A percentile compares a stretch with the other conserved stretches of the same genome.
Evolutionary conservation across 1,139 yeast species (phyloP).

Genomic region (Sugiyamaella paludigena): DNA sequence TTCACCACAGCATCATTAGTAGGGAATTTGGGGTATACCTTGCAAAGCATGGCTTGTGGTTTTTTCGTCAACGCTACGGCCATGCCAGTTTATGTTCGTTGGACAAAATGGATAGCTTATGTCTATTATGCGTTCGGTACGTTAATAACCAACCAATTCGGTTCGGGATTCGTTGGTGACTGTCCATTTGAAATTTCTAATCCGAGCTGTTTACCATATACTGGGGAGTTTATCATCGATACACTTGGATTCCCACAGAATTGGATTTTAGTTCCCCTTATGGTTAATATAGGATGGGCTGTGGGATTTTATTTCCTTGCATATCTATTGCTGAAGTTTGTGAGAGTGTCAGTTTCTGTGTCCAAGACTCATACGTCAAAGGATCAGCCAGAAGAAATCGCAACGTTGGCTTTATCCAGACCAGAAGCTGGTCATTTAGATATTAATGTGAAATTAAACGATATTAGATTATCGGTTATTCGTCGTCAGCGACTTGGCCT

Average conservation of each 20-base stretch:
- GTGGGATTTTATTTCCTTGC: conserved; percentile 55
- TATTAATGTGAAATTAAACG: conserved; percentile 24
- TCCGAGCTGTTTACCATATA: conserved; percentile 41
- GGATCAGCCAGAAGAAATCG: conserved; percentile 8
- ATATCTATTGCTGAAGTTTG: conserved; percentile 41
- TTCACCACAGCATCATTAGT: conserved; percentile 64
- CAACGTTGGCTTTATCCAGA: conserved; percentile 1
- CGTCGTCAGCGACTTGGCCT: conserved; percentile 12
- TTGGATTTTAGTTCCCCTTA: conserved; percentile 69
- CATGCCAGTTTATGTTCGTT: conserved; percentile 82
- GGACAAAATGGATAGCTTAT: conserved; percentile 75
- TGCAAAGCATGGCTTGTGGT: conserved; percentile 79
- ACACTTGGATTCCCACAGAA: conserved; percentile 60
- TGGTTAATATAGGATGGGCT: conserved; percentile 59
- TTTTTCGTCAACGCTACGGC: conserved; percentile 70
- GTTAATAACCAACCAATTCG: conserved; percentile 59
- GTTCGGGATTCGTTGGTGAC: conserved; percentile 53
- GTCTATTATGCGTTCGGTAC: conserved; percentile 81
- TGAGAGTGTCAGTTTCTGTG: conserved; percentile 54
- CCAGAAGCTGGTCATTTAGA: conserved; percentile 1
- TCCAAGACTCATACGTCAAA: conserved; percentile 32
- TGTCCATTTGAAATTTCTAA: conserved; percentile 50
- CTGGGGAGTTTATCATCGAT: conserved; percentile 53
- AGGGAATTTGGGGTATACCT: conserved; percentile 62
- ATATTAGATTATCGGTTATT: conserved; percentile 24